Evolutionary conservation across 345 rosid genomes (phyloP).

Genomic region (Eucalyptus pauciflora): DNA sequence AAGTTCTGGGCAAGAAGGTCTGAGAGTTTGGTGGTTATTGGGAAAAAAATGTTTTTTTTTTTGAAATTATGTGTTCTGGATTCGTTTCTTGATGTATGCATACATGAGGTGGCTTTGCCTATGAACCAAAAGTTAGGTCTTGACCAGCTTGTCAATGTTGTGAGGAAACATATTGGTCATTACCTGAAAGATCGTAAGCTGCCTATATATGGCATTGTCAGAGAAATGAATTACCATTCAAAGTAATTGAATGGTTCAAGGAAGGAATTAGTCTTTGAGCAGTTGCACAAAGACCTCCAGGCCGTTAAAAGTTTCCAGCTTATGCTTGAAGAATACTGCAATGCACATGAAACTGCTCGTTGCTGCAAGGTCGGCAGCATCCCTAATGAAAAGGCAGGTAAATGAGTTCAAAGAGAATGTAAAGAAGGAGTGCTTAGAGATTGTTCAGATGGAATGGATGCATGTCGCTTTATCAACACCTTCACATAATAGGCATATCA

Average conservation of each 20-base stretch:
- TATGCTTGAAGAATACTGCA: constrained; percentile 81
- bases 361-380: constrained; percentile 70
- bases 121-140: constrained; percentile 68
- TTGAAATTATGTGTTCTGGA: constrained; percentile 63
- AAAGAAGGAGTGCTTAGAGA: constrained; percentile 53
- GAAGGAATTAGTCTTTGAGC: constrained; percentile 23
- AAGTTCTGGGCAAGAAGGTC: constrained; percentile 41
- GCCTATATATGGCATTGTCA: constrained; percentile 43
- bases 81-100: constrained; percentile 76
- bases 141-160: constrained; percentile 65
- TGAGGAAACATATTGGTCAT: constrained; percentile 51
- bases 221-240: constrained; percentile 47
- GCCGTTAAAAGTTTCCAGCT: constrained; percentile 43
- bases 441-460: constrained; percentile 91
- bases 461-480: constrained; percentile 42
- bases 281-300: constrained; percentile 25
- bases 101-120: constrained; percentile 60
- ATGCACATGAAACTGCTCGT: constrained; percentile 67
- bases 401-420: constrained; percentile 63
- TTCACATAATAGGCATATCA: constrained; percentile 38
- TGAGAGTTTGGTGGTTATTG: constrained; percentile 52
- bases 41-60: constrained; percentile 50
- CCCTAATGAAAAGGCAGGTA: constrained; percentile 57
- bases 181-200: constrained; percentile 52
- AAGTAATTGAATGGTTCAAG: constrained; percentile 29